A percentile compares a stretch with the other conserved stretches of the same genome.
These are phyloP conservation scores for Ramaria rubella DNA, from an alignment of 768 basidiomycete genomes.

Conservation along the genomic window DNA sequence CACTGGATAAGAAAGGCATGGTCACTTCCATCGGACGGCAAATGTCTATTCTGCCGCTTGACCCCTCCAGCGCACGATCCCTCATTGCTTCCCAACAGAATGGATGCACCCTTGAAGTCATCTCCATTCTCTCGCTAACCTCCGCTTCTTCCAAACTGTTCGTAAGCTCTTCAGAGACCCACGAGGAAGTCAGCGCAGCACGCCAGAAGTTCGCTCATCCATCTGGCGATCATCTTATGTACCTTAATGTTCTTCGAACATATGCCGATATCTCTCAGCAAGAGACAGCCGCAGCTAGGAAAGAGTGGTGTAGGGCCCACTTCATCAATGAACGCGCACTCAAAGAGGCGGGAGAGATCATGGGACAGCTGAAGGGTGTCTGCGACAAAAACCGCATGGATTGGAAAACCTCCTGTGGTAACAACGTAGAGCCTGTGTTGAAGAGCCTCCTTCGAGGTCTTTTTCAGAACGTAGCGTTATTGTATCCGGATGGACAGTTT, in stretches of 20 bases:
- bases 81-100: constrained; percentile 70
- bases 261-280: constrained; percentile 61
- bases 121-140: constrained; percentile 80
- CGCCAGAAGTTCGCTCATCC: constrained; percentile 75
- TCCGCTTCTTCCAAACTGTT: constrained; percentile 79
- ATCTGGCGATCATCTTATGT: constrained; percentile 86
- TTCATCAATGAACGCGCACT: constrained; percentile 80
- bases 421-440: constrained; percentile 63
- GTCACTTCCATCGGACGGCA: constrained; percentile 70
- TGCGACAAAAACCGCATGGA: constrained; percentile 60
- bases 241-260: constrained; percentile 76
- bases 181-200: constrained; percentile 64
- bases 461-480: constrained; percentile 74
- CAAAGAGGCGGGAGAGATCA: constrained; percentile 68
- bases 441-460: constrained; percentile 70
- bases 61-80: constrained; percentile 73
- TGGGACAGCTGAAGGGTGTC: constrained; percentile 66
- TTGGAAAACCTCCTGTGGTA: constrained; percentile 49
- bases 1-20: constrained; percentile 56
- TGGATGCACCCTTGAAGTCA: constrained; percentile 68
- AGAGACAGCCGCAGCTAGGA: constrained; percentile 42
- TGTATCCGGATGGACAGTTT: constrained; percentile 84
- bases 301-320: constrained; percentile 80
- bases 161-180: constrained; percentile 65
- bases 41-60: constrained; percentile 92